Evolutionary conservation across 2,329 filamentous ascomycete species (phyloP), one percentile per base, ranked within the genome.

Genomic region (Cryphonectria japonica): DNA sequence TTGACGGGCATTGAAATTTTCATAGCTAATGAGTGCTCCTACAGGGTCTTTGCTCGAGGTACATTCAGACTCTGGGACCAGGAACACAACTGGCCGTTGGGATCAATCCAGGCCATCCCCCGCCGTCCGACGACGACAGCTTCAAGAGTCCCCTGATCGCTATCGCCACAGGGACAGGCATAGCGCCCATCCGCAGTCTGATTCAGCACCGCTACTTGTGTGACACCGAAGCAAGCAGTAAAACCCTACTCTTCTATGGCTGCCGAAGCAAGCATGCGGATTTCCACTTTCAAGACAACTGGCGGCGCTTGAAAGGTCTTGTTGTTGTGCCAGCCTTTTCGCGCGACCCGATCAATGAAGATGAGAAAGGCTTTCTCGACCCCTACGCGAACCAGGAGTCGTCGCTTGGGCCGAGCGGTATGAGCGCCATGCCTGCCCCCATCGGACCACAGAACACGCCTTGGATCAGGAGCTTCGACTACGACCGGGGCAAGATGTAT

Each of bases 1-100:
- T 61, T 16, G 16, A 29, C 32, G 2, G 22, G 22, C 37, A 26
- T n/a, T 9, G 11, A 57, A 50, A 19, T 62, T 50, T 8, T 54
- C 11, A n/a, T 13, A 22, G 16, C 54, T 60, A 26, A 69, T 64
- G 50, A 61, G 22, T 16, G 29, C 8, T 32, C 22, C 3, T 4
- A 19, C 14, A 73, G 77, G 96, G 96, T 1, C 91, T 99, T 64
- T 98, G 95, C 80, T 97, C 96, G 6, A 88, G 93, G 34, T 98
- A 98, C 78, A 85, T 98, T 26, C 87, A 91, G 29, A 84, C 86
- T 5, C 85, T 98, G 0, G 79, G 81, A 5, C 81, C 84, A 0
- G 87, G 86, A 0, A 89, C 90, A 13, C 80, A 81, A 0, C 82
- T 97, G 22, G 85, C 81, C 34, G 85, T 97, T 77, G 91, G 74